Evolutionary conservation across 2,329 filamentous ascomycete species (phyloP).

Genomic region (Fusarium sp.): DNA sequence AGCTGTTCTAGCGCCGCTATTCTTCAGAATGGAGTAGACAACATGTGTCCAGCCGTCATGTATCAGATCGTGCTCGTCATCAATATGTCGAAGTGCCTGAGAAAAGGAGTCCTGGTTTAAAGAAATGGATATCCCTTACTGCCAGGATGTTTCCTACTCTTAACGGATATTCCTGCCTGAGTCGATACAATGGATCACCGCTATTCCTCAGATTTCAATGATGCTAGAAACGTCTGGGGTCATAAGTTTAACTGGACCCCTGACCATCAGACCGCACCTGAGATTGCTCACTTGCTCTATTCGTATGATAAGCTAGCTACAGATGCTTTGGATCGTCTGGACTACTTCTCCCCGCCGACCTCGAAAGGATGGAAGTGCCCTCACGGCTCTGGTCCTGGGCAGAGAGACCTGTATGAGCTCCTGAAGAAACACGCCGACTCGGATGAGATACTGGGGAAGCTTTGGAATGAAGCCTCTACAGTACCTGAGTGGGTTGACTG

Average conservation of each 20-base stretch:
- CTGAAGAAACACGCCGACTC: constrained; percentile 69
- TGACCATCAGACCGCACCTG: constrained; percentile 70
- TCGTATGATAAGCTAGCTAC: constrained; percentile 78
- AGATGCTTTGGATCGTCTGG: constrained; percentile 73
- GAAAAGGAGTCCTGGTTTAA: constrained; percentile 4
- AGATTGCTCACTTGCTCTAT: constrained; percentile 71
- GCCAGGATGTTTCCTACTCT: background rate
- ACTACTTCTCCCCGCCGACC: constrained; percentile 65
- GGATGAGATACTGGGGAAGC: constrained; percentile 65
- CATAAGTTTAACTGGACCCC: constrained; percentile 77
- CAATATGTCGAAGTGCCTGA: background rate
- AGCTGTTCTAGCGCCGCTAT: constrained; percentile 14
- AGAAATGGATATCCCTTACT: background rate
- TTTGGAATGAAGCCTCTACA: constrained; percentile 77
- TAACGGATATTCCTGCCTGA: background rate
- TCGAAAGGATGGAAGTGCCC: constrained; percentile 50
- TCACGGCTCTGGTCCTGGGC: constrained; percentile 46
- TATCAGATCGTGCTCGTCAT: constrained; percentile 32
- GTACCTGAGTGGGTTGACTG: constrained; percentile 83
- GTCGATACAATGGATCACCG: constrained; percentile 27
- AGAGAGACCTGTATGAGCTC: constrained; percentile 73
- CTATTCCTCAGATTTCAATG: constrained; percentile 6
- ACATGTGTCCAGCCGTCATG: constrained; percentile 24
- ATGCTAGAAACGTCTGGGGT: constrained; percentile 43
- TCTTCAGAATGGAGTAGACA: background rate